A percentile compares a stretch with the other conserved stretches of the same genome.
Conservation (phyloP, 2,329 filamentous ascomycete genomes). For the Drechslerella coelobrocha region DNA sequence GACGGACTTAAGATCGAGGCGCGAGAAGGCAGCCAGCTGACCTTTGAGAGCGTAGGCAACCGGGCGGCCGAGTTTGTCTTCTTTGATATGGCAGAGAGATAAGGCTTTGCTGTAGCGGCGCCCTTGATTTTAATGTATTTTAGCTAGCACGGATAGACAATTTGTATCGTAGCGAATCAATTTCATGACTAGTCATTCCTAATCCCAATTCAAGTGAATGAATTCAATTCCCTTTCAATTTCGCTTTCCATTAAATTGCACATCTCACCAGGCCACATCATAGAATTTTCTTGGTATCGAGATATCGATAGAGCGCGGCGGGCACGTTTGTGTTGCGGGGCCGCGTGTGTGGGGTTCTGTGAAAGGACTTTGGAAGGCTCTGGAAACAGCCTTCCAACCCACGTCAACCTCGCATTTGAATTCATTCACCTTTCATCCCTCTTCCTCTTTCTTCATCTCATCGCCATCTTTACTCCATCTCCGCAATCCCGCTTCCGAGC, state of each 20-base stretch:
- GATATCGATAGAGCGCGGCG: neutral
- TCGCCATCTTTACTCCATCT: constrained; percentile 11
- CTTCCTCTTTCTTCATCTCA: constrained; percentile 11
- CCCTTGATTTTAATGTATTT: constrained; percentile 12
- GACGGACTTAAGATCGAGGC: constrained; percentile 46
- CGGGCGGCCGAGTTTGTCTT: constrained; percentile 48
- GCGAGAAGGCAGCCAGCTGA: constrained; percentile 42
- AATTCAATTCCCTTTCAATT: too few species aligned
- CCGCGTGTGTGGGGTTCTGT: constrained; percentile 3
- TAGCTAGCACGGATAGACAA: neutral
- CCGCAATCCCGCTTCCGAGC: constrained; percentile 11
- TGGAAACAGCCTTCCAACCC: constrained; percentile 26
- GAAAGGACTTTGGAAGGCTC: constrained; percentile 37
- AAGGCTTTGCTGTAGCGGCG: neutral
- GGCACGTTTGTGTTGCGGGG: constrained; percentile 1
- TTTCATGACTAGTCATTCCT: too few species aligned
- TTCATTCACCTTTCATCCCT: constrained; percentile 15
- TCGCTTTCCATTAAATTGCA: too few species aligned
- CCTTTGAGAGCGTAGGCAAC: constrained; percentile 39
- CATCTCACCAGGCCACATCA: too few species aligned
- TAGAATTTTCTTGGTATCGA: too few species aligned
- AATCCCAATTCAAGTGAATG: too few species aligned
- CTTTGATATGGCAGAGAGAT: constrained; percentile 46
- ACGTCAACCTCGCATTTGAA: neutral
- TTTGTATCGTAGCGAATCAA: neutral